A percentile compares a stretch with the other conserved stretches of the same genome.
Evolutionary conservation across 2,329 filamentous ascomycete genomes (phyloP).

Genomic region (Aspergillus candidus): DNA sequence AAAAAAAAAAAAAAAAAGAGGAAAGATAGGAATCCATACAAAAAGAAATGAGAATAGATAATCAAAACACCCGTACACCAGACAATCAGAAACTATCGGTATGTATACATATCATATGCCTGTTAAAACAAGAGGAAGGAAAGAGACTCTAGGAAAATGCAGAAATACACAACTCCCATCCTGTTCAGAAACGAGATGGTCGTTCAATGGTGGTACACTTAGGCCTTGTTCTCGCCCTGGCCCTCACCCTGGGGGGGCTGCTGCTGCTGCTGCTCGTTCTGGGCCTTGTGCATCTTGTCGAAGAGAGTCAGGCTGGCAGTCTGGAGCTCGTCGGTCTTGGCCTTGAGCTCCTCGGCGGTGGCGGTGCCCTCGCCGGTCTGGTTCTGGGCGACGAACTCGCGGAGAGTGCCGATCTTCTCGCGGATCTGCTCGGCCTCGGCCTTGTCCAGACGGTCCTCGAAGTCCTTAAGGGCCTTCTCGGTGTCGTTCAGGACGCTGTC

Average conservation of each 20-base stretch:
- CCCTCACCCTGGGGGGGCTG: conserved; percentile 42
- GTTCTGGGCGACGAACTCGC: conserved; percentile 88
- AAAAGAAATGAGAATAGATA: conserved; percentile 10
- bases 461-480: conserved; percentile 96
- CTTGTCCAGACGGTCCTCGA: conserved; percentile 94
- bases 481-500: conserved; percentile 96
- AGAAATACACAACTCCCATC: conserved; percentile 16
- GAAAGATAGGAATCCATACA: conserved; percentile 8
- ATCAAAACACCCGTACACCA: conserved; percentile 34
- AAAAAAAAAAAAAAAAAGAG: conserved; percentile 10
- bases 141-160: conserved; percentile 18
- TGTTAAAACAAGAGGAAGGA: conserved; percentile 18
- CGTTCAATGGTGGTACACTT: conserved; percentile 28
- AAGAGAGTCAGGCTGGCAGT: conserved; percentile 92
- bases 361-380: conserved; percentile 83
- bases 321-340: conserved; percentile 98
- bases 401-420: conserved; percentile 83
- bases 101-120: conserved; percentile 36
- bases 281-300: conserved; percentile 99
- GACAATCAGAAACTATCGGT: conserved; percentile 25
- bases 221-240: conserved; percentile 64
- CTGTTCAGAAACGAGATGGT: conserved; percentile 7
- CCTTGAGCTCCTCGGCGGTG: conserved; percentile 90
- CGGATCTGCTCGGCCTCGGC: conserved; percentile 84
- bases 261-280: conserved; percentile 59